phyloP scores from a whole-genome alignment of 257 asterid species.

The Buddleja alternifolia region DNA sequence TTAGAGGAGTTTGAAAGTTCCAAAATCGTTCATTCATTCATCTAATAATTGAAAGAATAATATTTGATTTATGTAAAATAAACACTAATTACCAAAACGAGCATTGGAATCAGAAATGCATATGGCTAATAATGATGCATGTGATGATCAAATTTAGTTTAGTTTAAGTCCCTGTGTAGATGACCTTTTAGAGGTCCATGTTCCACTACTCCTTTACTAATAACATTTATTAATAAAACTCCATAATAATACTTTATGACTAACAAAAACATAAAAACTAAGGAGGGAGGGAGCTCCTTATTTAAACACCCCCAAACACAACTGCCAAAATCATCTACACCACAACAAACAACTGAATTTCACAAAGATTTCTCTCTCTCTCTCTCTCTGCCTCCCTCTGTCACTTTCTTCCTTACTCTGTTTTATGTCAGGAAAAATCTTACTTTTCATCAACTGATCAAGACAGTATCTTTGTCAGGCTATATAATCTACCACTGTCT shows the following conservation, averaged over 20 bases:
- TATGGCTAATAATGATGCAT: slow-evolving; percentile 55
- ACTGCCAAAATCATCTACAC: slow-evolving; percentile 28
- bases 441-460: slow-evolving; percentile 34
- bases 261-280: not conserved
- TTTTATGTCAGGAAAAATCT: slow-evolving; percentile 42
- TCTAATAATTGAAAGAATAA: slow-evolving; percentile 43
- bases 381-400: slow-evolving; percentile 15
- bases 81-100: slow-evolving; percentile 22
- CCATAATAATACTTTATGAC: slow-evolving; percentile 20
- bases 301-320: slow-evolving; percentile 42
- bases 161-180: not conserved
- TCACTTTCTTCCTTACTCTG: slow-evolving; percentile 23
- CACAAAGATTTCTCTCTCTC: not conserved
- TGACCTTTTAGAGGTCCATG: slow-evolving; percentile 42
- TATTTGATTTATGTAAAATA: slow-evolving; percentile 20
- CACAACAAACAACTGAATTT: not conserved
- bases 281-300: slow-evolving; percentile 23
- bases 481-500: not conserved
- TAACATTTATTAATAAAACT: slow-evolving; percentile 23
- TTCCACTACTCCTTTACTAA: slow-evolving; percentile 26
- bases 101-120: slow-evolving; percentile 40
- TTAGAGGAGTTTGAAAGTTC: slow-evolving; percentile 26
- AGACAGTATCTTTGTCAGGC: slow-evolving; percentile 38
- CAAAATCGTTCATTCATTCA: slow-evolving; percentile 26
- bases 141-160: slow-evolving; percentile 46